Base-by-base conservation (phyloP, 371 early-diverging fungal species). In the Actinomucor elegans region DNA sequence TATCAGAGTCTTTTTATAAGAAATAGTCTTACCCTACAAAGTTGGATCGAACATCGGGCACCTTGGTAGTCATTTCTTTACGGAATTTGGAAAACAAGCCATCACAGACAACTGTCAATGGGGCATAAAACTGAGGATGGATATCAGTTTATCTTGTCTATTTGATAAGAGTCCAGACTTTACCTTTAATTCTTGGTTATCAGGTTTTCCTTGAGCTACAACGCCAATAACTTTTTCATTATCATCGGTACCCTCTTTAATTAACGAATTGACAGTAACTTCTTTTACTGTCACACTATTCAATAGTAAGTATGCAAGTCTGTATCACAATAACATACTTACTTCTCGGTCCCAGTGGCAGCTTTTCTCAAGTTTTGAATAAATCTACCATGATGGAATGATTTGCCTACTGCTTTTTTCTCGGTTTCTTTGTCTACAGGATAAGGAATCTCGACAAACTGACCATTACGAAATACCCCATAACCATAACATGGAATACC, bases 1-100 rank as follows among this genome's bases (percentile, higher is more conserved):
- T n/a, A n/a, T n/a, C n/a, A n/a, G n/a, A 42, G 15, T 9, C 12
- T 15, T 15, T 27, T 24, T 24, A 42, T 42, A 6, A 42, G 34
- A 14, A 34, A 34, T n/a, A 7, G 34, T 4, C 42, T 42, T 42
- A 42, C 81, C 93, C 94, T 24, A 90, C 92, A 78, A 94, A 93
- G 56, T 93, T 80, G 1, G 90, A 90, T 37, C 73, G 78, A 14
- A 78, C 79, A 4, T 68, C 48, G 26, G 89, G 83, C 10, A 76
- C 58, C 48, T 66, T 79, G 1, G 66, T 45, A 17, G 82, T 80
- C 37, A 81, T 79, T 26, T 88, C 80, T 55, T 89, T 91, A 43
- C 98, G 82, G 75, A 97, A 98, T 67, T 91, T 95, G 51, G 95
- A 94, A 53, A 93, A 92, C 56, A 93, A 89, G 17, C 98, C 98